These are phyloP conservation scores for Scheffersomyces quercinus DNA, from an alignment of 1,139 yeast species.

Conservation along the genomic window DNA sequence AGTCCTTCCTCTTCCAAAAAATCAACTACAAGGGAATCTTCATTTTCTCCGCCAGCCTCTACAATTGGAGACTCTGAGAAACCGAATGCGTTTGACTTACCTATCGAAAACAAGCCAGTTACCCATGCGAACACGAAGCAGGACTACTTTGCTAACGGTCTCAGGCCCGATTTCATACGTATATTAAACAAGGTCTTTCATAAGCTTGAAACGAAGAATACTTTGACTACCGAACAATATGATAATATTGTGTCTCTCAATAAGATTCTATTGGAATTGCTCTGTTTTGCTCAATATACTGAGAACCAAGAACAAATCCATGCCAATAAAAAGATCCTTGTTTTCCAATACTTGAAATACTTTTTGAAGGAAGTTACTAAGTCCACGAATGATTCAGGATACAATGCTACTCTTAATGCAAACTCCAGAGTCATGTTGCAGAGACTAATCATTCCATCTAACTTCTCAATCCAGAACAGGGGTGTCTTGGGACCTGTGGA, in stretches of 20 bases:
- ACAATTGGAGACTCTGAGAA: background rate
- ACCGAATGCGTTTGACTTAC: background rate
- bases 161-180: slow-evolving; percentile 32
- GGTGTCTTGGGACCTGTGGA: background rate
- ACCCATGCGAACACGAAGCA: slow-evolving; percentile 15
- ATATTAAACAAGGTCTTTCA: slow-evolving; percentile 37
- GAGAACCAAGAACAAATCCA: slow-evolving; percentile 17
- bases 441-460: slow-evolving; percentile 39
- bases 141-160: slow-evolving; percentile 23
- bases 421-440: slow-evolving; percentile 22
- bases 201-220: slow-evolving; percentile 35
- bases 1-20: slow-evolving; percentile 14
- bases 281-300: slow-evolving; percentile 20
- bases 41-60: slow-evolving; percentile 6
- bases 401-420: slow-evolving; percentile 1
- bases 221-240: slow-evolving; percentile 37
- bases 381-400: slow-evolving; percentile 9
- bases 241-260: slow-evolving; percentile 37
- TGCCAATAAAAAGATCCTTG: slow-evolving; percentile 25
- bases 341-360: slow-evolving; percentile 44
- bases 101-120: slow-evolving; percentile 1
- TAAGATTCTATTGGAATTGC: slow-evolving; percentile 26
- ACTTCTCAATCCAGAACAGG: slow-evolving; percentile 13
- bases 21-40: slow-evolving; percentile 11
- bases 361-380: slow-evolving; percentile 40